Evolutionary conservation across 805 yeast species (phyloP).

Genomic region (Komagataella populi): DNA sequence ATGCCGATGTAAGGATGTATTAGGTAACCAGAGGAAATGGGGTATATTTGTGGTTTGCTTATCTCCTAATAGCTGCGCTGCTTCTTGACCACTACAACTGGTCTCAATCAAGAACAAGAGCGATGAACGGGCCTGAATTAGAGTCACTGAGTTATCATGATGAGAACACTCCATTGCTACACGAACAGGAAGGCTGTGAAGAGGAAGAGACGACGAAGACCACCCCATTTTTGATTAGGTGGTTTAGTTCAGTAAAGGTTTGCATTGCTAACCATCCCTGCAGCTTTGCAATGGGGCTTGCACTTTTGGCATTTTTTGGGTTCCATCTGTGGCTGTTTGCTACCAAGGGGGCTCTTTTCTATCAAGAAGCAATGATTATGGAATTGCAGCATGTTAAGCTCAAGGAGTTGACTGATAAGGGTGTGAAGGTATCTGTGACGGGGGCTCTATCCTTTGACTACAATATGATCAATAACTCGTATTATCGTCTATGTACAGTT

Average conservation of each 20-base stretch:
- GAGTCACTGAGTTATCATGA: neutral
- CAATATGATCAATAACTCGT: neutral
- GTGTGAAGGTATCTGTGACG: conserved; percentile 1
- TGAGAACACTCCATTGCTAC: neutral
- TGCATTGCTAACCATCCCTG: neutral
- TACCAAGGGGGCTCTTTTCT: neutral
- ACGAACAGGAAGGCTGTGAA: neutral
- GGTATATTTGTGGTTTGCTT: conserved; percentile 4
- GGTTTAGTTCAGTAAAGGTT: neutral
- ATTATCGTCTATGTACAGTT: conserved; percentile 1
- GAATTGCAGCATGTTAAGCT: neutral
- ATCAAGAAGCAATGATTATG: neutral
- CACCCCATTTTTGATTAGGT: neutral
- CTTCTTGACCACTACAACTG: neutral
- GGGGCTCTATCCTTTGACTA: conserved; percentile 2
- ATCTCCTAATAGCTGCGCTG: conserved; percentile 3
- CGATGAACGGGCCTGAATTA: neutral
- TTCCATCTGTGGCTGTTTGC: neutral
- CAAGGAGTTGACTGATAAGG: conserved; percentile 2
- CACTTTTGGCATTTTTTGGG: neutral
- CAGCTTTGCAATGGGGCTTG: neutral
- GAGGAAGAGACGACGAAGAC: neutral
- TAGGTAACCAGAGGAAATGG: neutral
- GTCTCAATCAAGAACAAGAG: neutral
- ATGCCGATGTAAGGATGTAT: neutral